Evolutionary conservation across 2,329 filamentous ascomycete species (phyloP).

Genomic region (Aspergillus sp.): DNA sequence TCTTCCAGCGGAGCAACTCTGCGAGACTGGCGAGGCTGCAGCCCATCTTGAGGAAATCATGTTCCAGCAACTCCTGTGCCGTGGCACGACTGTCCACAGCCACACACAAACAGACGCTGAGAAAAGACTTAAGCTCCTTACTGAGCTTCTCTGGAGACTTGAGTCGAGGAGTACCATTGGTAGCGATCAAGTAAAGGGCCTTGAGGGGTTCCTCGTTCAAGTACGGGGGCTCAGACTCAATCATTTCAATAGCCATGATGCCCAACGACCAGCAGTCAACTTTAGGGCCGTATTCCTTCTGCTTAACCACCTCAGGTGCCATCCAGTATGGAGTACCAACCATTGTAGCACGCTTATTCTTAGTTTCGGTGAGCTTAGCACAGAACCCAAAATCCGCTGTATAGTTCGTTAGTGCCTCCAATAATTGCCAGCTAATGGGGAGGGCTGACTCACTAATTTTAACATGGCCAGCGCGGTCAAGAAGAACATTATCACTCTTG

Average conservation of each 20-base stretch:
- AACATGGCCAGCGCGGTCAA: slow-evolving; percentile 91
- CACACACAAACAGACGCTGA: slow-evolving; percentile 93
- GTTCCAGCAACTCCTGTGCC: slow-evolving; percentile 81
- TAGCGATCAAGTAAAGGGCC: slow-evolving; percentile 95
- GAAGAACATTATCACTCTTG: slow-evolving; percentile 96
- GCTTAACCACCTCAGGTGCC: slow-evolving; percentile 98
- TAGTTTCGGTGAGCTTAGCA: slow-evolving; percentile 94
- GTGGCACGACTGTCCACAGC: slow-evolving; percentile 94
- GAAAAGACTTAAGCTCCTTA: slow-evolving; percentile 96
- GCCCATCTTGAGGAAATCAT: slow-evolving; percentile 92
- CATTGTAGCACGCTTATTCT: slow-evolving; percentile 98
- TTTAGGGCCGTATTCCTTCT: slow-evolving; percentile 97
- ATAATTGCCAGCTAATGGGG: not conserved
- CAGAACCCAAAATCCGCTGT: slow-evolving; percentile 98
- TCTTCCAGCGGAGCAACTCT: slow-evolving; percentile 74
- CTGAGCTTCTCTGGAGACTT: slow-evolving; percentile 98
- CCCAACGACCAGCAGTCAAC: slow-evolving; percentile 98
- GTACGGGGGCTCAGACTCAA: slow-evolving; percentile 96
- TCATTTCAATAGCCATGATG: slow-evolving; percentile 99
- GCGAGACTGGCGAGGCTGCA: slow-evolving; percentile 80
- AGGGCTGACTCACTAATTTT: slow-evolving; percentile 77
- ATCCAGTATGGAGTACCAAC: slow-evolving; percentile 99
- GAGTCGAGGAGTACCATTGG: slow-evolving; percentile 90
- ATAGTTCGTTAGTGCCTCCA: slow-evolving; percentile 24
- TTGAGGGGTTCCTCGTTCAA: slow-evolving; percentile 97